A percentile compares a stretch with the other conserved stretches of the same genome.
Conservation (phyloP, 139 green algal species). For the Desmodesmus armatus region DNA sequence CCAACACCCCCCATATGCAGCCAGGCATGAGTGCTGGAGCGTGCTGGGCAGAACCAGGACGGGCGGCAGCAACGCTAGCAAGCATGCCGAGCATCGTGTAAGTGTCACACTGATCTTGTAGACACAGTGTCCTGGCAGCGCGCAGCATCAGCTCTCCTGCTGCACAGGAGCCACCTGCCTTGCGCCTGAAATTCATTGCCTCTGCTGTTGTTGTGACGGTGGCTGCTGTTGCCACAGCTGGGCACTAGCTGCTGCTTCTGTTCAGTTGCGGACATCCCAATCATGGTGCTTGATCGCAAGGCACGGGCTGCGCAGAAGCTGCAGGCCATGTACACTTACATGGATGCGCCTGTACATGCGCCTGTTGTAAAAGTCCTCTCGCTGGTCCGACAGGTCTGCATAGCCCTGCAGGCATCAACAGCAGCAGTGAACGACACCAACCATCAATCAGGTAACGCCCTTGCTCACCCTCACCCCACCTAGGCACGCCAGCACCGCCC, state of each 20-base stretch:
- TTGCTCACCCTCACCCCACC: neutral
- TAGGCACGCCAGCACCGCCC: neutral
- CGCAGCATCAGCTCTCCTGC: too few relatives aligned
- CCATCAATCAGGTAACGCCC: neutral
- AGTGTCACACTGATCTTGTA: too few relatives aligned
- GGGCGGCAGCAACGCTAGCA: neutral
- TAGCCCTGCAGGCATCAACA: conserved; percentile 75
- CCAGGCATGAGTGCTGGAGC: too few relatives aligned
- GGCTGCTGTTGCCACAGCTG: neutral
- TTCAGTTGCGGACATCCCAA: too few relatives aligned
- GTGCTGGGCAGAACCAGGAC: neutral
- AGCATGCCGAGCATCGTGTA: too few relatives aligned
- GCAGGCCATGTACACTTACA: conserved; percentile 53
- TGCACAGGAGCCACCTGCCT: neutral
- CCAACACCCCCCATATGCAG: too few relatives aligned
- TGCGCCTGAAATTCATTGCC: too few relatives aligned
- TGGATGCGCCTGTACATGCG: conserved; percentile 92
- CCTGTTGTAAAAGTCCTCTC: conserved; percentile 97
- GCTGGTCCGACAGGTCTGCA: conserved; percentile 87
- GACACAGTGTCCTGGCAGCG: too few relatives aligned
- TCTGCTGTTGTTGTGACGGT: too few relatives aligned
- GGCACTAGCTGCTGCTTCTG: neutral
- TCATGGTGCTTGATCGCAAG: neutral
- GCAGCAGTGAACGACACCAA: neutral
- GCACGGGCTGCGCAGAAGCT: neutral